Evolutionary conservation across 225 moss, liverwort and hornwort species (phyloP), one percentile per base, ranked within the genome.

Genomic region (Bryoerythrophyllum caledonicum): DNA sequence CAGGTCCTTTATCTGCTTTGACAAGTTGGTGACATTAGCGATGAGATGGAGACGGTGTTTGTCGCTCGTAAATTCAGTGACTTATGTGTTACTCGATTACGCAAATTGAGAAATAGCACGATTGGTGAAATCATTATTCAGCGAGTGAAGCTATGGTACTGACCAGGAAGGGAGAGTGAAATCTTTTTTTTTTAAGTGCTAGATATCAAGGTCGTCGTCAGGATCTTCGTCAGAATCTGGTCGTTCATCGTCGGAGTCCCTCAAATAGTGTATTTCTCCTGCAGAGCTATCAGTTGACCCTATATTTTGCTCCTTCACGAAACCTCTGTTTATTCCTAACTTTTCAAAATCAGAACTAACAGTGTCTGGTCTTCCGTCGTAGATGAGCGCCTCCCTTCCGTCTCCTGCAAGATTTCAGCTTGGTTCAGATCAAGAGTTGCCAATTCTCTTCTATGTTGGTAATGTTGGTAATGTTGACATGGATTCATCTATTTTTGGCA

Each of bases 161-260:
- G 8, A 43, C 13, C n/a, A 53, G 41, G 12, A 70, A 43, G 35
- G 16, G 9, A 19, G 11, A 30, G 41, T 19, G 30, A 49, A 7
- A 24, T 34, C 19, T 6, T 23, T 65, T 6, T 23, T 65, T 38
- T 62, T 25, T 55, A n/a, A 38, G 8, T 68, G 38, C 79, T 81
- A 99, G 30, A 99, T 91, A 68, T 99, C 99, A 24, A 99, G 86
- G 75, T 99, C 99, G 74, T 99, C 99, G 72, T 99, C 99, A 4
- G 99, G 99, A 70, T 99, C 99, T 84, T 99, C 99, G 70, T 99
- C 99, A 62, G 99, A 99, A 82, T 99, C 99, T n/a, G 95, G 99
- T 20, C 82, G 83, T 82, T 99, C 99, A 80, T 93, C 93, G 69
- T 99, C 99, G 0, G 99, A 99, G 62, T 99, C 99, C 21, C 99